These are phyloP conservation scores for Pythium oligandrum DNA, from an alignment of 352 stramenopile species.

Conservation along the genomic window DNA sequence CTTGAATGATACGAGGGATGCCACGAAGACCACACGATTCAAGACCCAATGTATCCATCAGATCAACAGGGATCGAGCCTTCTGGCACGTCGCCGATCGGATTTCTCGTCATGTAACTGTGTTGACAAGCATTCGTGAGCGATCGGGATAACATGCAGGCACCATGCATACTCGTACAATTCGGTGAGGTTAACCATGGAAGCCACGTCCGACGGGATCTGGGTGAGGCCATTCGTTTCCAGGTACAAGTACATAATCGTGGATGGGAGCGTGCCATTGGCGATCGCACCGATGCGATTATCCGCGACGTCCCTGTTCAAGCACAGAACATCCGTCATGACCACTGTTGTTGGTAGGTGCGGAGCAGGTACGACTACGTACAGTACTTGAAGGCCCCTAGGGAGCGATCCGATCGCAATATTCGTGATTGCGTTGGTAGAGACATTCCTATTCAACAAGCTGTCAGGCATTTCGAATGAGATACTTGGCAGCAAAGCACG, in stretches of 20 bases:
- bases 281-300: conserved; percentile 5
- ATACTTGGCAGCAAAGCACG: neutral
- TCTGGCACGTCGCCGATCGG: too few relatives aligned
- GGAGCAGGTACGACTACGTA: neutral
- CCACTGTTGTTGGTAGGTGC: neutral
- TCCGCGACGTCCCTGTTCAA: conserved; percentile 2
- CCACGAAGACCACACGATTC: neutral
- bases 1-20: neutral
- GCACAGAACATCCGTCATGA: neutral
- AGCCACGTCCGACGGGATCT: conserved; percentile 6
- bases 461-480: too few relatives aligned
- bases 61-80: too few relatives aligned
- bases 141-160: conserved; percentile 6
- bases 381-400: neutral
- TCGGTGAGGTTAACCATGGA: conserved; percentile 2
- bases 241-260: neutral
- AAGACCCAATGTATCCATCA: neutral
- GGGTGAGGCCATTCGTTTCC: conserved; percentile 3
- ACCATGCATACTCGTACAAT: conserved; percentile 9
- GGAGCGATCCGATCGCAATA: neutral
- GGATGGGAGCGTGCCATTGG: neutral
- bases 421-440: conserved; percentile 1
- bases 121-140: neutral
- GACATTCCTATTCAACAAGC: neutral
- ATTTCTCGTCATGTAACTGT: neutral